Conservation (phyloP, 106 monocot genomes). For the Apostasia ramifera region DNA sequence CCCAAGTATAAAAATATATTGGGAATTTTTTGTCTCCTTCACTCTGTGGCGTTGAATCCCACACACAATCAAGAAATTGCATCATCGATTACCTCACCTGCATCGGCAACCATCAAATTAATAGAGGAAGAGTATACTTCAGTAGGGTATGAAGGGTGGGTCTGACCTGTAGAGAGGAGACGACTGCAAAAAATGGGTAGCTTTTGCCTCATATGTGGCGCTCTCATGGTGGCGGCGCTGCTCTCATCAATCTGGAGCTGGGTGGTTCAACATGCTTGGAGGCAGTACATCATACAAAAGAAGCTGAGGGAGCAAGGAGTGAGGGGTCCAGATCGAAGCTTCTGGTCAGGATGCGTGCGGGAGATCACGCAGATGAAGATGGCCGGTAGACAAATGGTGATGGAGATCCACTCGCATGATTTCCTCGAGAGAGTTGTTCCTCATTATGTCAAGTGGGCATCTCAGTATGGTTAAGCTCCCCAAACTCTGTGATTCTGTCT, state of each 20-base stretch:
- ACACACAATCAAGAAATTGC: too few relatives aligned
- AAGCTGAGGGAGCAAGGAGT: slow-evolving; percentile 18
- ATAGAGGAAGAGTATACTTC: too few relatives aligned
- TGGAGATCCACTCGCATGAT: slow-evolving; percentile 15
- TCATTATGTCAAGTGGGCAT: slow-evolving; percentile 11
- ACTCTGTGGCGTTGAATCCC: too few relatives aligned
- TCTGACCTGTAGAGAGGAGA: too few relatives aligned
- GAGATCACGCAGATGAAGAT: slow-evolving; percentile 17
- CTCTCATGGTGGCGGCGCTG: background rate
- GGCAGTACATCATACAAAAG: slow-evolving; percentile 1
- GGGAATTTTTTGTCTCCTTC: too few relatives aligned
- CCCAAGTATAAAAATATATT: too few relatives aligned
- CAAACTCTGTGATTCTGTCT: background rate
- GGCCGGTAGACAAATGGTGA: background rate
- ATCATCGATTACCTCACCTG: too few relatives aligned
- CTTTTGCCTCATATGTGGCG: background rate
- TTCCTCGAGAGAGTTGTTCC: slow-evolving; percentile 7
- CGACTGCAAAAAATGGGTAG: slow-evolving; percentile 1
- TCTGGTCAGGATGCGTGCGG: slow-evolving; percentile 10
- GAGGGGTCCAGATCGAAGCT: slow-evolving; percentile 3
- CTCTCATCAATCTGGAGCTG: slow-evolving; percentile 3
- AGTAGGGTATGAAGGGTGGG: too few relatives aligned
- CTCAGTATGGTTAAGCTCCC: slow-evolving; percentile 10
- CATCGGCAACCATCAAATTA: too few relatives aligned
- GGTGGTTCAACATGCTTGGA: background rate